Percentiles rank a stretch among this genome's conserved stretches.
Conservation (phyloP, 225 moss, liverwort and hornwort genomes). For the Bryoerythrophyllum caledonicum region DNA sequence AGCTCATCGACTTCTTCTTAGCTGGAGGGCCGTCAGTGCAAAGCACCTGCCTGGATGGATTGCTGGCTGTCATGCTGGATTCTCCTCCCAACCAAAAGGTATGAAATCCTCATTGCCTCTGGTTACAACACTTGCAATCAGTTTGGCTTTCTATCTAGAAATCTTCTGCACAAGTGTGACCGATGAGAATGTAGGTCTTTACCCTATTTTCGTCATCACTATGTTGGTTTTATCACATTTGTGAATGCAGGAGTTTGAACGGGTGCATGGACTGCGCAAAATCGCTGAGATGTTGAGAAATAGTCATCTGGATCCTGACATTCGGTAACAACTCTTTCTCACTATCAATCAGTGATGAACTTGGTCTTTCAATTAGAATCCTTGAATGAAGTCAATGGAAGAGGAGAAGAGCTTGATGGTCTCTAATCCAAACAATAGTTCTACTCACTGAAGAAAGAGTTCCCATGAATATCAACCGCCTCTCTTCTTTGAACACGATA, state of each 20-base stretch:
- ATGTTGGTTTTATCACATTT: too few species aligned
- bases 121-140: too few species aligned
- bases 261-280: constrained; percentile 74
- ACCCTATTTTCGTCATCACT: background rate
- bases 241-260: constrained; percentile 80
- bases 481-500: too few species aligned
- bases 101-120: background rate
- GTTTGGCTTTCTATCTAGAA: too few species aligned
- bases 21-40: constrained; percentile 65
- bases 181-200: background rate
- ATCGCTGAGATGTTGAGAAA: constrained; percentile 82
- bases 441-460: too few species aligned
- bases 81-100: constrained; percentile 86
- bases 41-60: constrained; percentile 77
- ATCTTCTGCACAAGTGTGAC: too few species aligned
- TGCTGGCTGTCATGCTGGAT: constrained; percentile 86
- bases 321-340: constrained; percentile 45
- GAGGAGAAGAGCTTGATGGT: too few species aligned
- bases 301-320: constrained; percentile 58
- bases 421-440: too few species aligned
- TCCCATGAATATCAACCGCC: too few species aligned
- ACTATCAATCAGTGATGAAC: too few species aligned
- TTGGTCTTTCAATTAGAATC: too few species aligned
- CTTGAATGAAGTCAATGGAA: too few species aligned
- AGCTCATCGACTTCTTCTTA: constrained; percentile 69